Evolutionary conservation across 2,329 filamentous ascomycete genomes (phyloP).

Genomic region (Botrytis byssoidea): DNA sequence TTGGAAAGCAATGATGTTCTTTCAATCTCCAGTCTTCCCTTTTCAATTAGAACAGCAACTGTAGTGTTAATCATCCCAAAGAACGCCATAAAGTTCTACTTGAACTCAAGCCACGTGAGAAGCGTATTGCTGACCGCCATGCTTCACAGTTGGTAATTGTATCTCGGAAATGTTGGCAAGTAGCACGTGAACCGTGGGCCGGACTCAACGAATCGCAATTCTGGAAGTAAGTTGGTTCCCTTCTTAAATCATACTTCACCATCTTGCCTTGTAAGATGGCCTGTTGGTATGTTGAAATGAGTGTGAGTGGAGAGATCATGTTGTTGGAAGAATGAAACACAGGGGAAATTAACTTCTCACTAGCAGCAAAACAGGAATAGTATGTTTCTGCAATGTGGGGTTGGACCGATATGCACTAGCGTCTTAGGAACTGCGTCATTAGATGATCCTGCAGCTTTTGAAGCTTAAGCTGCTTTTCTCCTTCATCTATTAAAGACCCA

Average conservation of each 20-base stretch:
- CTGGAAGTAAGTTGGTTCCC: not conserved
- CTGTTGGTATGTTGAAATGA: not conserved
- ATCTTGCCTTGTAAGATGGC: not conserved
- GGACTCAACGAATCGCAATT: not conserved
- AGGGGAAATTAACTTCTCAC: not conserved
- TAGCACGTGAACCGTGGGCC: not conserved
- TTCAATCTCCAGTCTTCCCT: not conserved
- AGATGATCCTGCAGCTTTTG: not conserved
- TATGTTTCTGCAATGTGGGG: not conserved
- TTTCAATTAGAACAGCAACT: not conserved
- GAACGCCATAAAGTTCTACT: not conserved
- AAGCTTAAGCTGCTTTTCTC: constrained; percentile 4
- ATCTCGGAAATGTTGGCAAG: not conserved
- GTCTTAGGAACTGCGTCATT: constrained; percentile 15
- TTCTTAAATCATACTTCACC: not conserved
- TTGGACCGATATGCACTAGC: not conserved
- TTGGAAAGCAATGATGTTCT: not conserved
- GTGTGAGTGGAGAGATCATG: not conserved
- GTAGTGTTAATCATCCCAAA: not conserved
- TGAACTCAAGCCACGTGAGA: not conserved
- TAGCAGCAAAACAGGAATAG: not conserved
- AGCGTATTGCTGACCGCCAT: not conserved
- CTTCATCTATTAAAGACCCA: not conserved
- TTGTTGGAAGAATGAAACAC: not conserved
- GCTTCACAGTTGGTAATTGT: not conserved